Conservation (phyloP, 495 filamentous ascomycete genomes). For the Talaromyces thailandensis region DNA sequence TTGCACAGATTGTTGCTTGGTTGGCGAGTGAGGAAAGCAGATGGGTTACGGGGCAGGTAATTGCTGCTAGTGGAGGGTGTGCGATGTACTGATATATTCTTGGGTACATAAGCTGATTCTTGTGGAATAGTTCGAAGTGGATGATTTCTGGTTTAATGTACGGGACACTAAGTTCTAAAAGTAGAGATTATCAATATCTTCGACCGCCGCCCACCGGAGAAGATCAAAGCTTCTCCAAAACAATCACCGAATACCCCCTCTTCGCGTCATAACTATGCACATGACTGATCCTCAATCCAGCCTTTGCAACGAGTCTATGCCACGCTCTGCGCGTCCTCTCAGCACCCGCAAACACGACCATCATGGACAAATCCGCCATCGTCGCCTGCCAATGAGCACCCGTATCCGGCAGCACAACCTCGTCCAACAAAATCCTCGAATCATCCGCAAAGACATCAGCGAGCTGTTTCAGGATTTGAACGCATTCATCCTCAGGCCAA, state of each 20-base stretch:
- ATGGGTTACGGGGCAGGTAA: conserved; percentile 52
- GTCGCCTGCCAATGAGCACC: conserved; percentile 20
- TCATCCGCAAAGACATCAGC: conserved; percentile 20
- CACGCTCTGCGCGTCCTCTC: conserved; percentile 32
- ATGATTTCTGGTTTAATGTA: background rate
- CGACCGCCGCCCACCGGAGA: background rate
- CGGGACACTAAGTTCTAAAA: background rate
- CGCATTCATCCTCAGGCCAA: conserved; percentile 34
- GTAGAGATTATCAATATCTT: background rate
- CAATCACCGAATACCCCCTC: conserved; percentile 16
- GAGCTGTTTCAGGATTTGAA: conserved; percentile 28
- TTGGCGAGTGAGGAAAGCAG: conserved; percentile 33
- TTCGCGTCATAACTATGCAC: conserved; percentile 26
- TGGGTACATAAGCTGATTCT: no score
- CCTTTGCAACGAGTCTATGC: conserved; percentile 23
- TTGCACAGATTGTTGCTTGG: conserved; percentile 44
- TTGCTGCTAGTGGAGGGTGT: conserved; percentile 48
- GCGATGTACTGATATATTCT: background rate
- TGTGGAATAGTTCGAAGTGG: background rate
- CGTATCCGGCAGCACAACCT: conserved; percentile 24
- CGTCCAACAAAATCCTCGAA: conserved; percentile 28
- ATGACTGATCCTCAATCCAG: conserved; percentile 32
- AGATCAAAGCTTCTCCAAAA: conserved; percentile 8
- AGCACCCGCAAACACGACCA: conserved; percentile 22
- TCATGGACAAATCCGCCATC: conserved; percentile 28